A percentile compares a stretch with the other conserved stretches of the same genome.
Conservation (phyloP, 768 basidiomycete genomes). For the Suillus subluteus region DNA sequence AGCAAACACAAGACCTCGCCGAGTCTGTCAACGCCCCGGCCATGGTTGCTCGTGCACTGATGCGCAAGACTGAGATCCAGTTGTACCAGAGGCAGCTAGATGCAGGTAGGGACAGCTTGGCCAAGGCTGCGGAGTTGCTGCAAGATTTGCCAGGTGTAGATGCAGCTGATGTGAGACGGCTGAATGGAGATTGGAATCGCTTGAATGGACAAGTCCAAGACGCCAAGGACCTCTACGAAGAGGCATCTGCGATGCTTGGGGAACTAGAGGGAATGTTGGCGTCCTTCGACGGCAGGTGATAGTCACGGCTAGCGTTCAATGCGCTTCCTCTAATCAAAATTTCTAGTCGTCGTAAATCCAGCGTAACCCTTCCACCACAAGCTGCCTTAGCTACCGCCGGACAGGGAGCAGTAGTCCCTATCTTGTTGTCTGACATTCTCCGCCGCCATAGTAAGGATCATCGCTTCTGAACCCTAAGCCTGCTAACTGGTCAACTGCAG, state of each 20-base stretch:
- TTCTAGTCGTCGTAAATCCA: constrained; percentile 49
- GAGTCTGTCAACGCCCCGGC: constrained; percentile 67
- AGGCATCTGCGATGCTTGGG: constrained; percentile 60
- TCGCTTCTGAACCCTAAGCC: neutral
- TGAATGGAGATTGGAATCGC: constrained; percentile 55
- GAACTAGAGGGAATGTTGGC: constrained; percentile 61
- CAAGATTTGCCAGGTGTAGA: constrained; percentile 56
- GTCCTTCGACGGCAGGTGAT: constrained; percentile 56
- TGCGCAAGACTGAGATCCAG: constrained; percentile 70
- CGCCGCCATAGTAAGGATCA: constrained; percentile 65
- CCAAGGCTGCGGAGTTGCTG: constrained; percentile 50
- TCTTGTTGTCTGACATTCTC: constrained; percentile 61
- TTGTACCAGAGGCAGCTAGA: constrained; percentile 62
- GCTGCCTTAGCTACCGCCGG: constrained; percentile 26
- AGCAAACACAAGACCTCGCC: constrained; percentile 78
- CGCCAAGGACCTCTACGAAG: constrained; percentile 56
- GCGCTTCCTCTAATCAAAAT: constrained; percentile 5
- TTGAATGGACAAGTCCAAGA: constrained; percentile 41
- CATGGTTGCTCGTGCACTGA: constrained; percentile 64
- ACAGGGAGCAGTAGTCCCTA: constrained; percentile 60
- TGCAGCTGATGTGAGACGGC: constrained; percentile 56
- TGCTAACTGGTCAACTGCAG: constrained; percentile 36
- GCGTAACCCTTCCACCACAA: constrained; percentile 36
- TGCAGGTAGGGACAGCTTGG: constrained; percentile 58
- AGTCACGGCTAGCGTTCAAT: constrained; percentile 1